phyloP scores from a whole-genome alignment of 2,329 filamentous ascomycete species.

The Alternaria rosae region DNA sequence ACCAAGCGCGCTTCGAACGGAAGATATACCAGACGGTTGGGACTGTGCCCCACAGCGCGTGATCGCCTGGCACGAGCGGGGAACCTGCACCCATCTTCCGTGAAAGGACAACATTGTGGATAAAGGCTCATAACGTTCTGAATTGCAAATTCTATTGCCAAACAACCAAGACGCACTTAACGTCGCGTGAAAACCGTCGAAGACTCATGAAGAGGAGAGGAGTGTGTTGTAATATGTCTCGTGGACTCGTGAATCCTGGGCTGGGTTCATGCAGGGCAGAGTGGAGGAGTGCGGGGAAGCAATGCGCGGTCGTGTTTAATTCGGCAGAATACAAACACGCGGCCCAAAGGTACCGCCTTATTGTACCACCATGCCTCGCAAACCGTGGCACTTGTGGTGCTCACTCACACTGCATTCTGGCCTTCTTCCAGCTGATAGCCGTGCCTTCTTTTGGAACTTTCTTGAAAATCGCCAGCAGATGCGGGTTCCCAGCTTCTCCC shows the following conservation, averaged over 20 bases:
- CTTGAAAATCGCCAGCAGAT: constrained; percentile 37
- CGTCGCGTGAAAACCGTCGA: neutral
- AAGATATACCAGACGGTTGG: constrained; percentile 11
- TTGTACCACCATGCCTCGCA: constrained; percentile 31
- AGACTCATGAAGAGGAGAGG: neutral
- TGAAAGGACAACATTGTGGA: neutral
- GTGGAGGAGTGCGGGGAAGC: constrained; percentile 34
- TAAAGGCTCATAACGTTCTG: neutral
- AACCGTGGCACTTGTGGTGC: constrained; percentile 22
- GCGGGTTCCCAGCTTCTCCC: constrained; percentile 36
- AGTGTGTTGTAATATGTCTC: neutral
- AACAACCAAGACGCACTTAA: neutral
- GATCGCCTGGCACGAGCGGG: constrained; percentile 5
- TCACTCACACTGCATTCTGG: constrained; percentile 19
- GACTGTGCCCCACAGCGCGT: constrained; percentile 14
- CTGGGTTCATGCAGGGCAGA: constrained; percentile 13
- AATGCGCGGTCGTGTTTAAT: constrained; percentile 8
- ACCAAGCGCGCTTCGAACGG: neutral
- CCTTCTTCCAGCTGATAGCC: constrained; percentile 13
- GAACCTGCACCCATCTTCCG: constrained; percentile 1
- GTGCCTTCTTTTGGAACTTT: constrained; percentile 3
- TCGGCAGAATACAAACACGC: constrained; percentile 31
- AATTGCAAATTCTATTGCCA: neutral
- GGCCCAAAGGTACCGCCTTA: constrained; percentile 34
- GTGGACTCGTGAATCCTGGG: constrained; percentile 16